Evolutionary conservation across 108 stramenopile species (phyloP).

Genomic region (Fragilaria crotonensis): DNA sequence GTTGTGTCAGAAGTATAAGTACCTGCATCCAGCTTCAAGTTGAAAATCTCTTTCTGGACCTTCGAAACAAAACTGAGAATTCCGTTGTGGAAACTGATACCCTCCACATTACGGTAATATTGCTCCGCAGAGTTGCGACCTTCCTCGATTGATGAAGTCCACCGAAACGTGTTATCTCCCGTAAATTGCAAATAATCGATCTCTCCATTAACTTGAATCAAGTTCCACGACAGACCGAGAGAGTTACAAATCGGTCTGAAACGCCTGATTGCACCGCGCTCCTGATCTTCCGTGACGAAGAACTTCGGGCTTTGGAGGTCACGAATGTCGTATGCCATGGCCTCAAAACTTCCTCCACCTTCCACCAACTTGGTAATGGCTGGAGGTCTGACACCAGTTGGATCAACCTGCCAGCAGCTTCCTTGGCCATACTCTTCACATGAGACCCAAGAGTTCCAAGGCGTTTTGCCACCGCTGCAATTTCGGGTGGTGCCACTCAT

Average conservation of each 20-base stretch:
- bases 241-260: constrained; percentile 22
- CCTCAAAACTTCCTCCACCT: constrained; percentile 37
- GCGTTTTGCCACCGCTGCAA: constrained; percentile 21
- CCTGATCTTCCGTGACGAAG: constrained; percentile 44
- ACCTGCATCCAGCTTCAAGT: constrained; percentile 17
- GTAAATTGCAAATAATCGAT: constrained; percentile 22
- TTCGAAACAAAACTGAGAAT: constrained; percentile 26
- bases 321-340: constrained; percentile 44
- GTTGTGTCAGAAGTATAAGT: constrained; percentile 16
- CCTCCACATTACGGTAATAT: constrained; percentile 23
- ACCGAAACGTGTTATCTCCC: constrained; percentile 14
- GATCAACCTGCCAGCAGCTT: constrained; percentile 52
- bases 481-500: constrained; percentile 16
- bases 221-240: neutral
- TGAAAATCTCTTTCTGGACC: constrained; percentile 20
- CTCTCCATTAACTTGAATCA: neutral
- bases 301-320: constrained; percentile 27
- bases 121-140: constrained; percentile 18
- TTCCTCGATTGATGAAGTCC: constrained; percentile 18
- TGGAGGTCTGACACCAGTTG: constrained; percentile 34
- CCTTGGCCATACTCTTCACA: constrained; percentile 51
- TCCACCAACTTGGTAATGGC: constrained; percentile 29
- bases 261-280: constrained; percentile 27
- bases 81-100: constrained; percentile 25
- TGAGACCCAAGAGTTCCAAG: constrained; percentile 51